Base-by-base conservation (phyloP, 192 early-diverging fungal species). In the Backusella sp. region DNA sequence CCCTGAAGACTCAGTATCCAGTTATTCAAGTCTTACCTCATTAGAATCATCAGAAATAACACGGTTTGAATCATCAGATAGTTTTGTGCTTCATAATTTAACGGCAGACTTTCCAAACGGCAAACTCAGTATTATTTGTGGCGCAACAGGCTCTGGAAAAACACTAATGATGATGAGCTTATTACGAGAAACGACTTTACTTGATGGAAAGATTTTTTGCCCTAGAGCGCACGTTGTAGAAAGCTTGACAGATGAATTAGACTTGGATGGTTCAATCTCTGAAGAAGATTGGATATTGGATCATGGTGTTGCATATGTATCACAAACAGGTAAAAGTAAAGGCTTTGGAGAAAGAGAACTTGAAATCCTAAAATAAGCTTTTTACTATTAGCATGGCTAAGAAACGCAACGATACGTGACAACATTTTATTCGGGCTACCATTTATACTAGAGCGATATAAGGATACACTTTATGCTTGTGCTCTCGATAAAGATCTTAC, bases 81-180 rank as follows among this genome's bases (percentile, higher is more conserved):
- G 77, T 2, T 88, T 88, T 68, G 78, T 78, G 26, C 75, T 88
- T 21, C 87, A 82, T 35, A 65, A 81, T 65, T 62, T 86, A 4
- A 80, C 76, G 2, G 59, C 87, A 44, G 77, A 82, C n/a, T 88
- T 88, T 67, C 87, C 87, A 23, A 69, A 82, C 34, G 81, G 77
- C 34, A 80, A 88, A 74, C 75, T 88, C 11, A 87, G 86, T 62
- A 66, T 88, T 42, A 68, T 88, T 34, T 88, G 87, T 53, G 97
- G 97, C 23, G 75, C 92, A 11, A 96, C 95, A 12, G 96, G 93
- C 7, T 86, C 91, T 6, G 97, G 97, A 42, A 99, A 99, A 80
- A 90, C 92, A 0, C 86, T 91, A n/a, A 77, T 99, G 32, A 76
- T 97, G 37, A 76, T 92, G 56, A 94, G 94, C 6, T 85, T 98